A percentile compares a stretch with the other conserved stretches of the same genome.
These are phyloP conservation scores for Schizonepeta tenuifolia DNA, from an alignment of 257 asterid species.

Conservation along the genomic window DNA sequence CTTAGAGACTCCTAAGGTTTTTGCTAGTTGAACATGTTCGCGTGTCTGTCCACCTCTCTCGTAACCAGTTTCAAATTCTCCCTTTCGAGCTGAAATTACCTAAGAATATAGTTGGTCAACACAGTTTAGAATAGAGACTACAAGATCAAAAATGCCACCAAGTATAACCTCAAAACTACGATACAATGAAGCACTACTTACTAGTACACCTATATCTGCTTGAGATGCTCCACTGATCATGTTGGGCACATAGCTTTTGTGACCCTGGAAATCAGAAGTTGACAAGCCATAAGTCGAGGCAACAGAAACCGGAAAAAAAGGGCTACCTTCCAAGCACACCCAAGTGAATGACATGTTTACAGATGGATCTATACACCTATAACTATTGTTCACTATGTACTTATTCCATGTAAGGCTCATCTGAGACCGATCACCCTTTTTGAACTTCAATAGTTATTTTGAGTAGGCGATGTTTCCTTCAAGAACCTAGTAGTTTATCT, in stretches of 20 bases:
- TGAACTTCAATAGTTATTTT: no score
- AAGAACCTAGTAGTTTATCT: no score
- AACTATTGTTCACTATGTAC: neutral
- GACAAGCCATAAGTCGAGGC: neutral
- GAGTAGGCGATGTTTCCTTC: no score
- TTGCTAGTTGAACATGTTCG: slow-evolving; percentile 97
- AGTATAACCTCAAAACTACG: neutral
- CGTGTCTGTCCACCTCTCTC: slow-evolving; percentile 99
- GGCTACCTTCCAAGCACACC: neutral
- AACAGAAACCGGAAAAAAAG: neutral
- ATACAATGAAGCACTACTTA: slow-evolving; percentile 36
- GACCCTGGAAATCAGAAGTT: slow-evolving; percentile 60
- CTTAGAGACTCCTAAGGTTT: slow-evolving; percentile 92
- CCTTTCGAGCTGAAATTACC: slow-evolving; percentile 96
- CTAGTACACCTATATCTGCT: slow-evolving; percentile 95
- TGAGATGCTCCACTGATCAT: slow-evolving; percentile 99
- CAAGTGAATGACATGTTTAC: neutral
- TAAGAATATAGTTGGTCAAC: slow-evolving; percentile 27
- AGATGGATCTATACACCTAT: neutral
- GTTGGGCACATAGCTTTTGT: slow-evolving; percentile 95
- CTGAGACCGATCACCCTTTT: no score
- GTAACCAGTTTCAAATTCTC: slow-evolving; percentile 97
- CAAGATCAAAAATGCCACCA: neutral
- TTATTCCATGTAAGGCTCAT: neutral
- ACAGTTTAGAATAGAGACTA: neutral